Evolutionary conservation across 495 filamentous ascomycete genomes (phyloP).

Genomic region (Rusavskia elegans): DNA sequence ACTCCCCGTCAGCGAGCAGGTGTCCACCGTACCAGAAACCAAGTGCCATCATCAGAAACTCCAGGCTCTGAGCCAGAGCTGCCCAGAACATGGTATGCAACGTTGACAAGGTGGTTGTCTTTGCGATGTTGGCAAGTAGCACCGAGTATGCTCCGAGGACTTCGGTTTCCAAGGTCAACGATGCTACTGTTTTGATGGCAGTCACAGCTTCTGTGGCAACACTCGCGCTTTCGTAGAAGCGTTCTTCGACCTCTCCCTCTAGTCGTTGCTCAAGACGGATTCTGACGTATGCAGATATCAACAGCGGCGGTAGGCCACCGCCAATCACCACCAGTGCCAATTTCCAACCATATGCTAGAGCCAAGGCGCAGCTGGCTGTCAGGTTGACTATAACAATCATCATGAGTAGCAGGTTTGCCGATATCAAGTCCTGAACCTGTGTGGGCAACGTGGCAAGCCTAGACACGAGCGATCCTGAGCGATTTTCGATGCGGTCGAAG

Average conservation of each 20-base stretch:
- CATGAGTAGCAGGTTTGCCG: conserved; percentile 21
- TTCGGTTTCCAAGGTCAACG: conserved; percentile 34
- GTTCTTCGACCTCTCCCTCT: conserved; percentile 30
- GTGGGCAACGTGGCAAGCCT: conserved; percentile 40
- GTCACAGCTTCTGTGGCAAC: conserved; percentile 38
- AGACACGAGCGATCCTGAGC: conserved; percentile 43
- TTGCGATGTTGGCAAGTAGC: conserved; percentile 34
- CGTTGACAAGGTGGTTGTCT: conserved; percentile 21
- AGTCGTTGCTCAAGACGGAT: conserved; percentile 32
- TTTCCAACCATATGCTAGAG: conserved; percentile 40
- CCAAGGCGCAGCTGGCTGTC: conserved; percentile 18
- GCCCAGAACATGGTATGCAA: conserved; percentile 15
- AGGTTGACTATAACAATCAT: conserved; percentile 30
- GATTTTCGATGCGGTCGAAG: conserved; percentile 48
- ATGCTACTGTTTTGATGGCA: conserved; percentile 39
- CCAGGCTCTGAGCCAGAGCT: conserved; percentile 23
- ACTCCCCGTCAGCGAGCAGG: conserved; percentile 35
- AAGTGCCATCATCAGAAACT: conserved; percentile 32
- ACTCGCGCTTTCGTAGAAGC: conserved; percentile 32
- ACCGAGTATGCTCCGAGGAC: conserved; percentile 30
- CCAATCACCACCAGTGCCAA: conserved; percentile 37
- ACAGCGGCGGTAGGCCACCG: conserved; percentile 34
- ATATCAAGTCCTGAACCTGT: conserved; percentile 45
- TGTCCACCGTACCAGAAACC: conserved; percentile 44
- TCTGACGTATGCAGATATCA: conserved; percentile 38